Conservation (phyloP, 805 yeast species). For the Saturnispora kantuleensis region DNA sequence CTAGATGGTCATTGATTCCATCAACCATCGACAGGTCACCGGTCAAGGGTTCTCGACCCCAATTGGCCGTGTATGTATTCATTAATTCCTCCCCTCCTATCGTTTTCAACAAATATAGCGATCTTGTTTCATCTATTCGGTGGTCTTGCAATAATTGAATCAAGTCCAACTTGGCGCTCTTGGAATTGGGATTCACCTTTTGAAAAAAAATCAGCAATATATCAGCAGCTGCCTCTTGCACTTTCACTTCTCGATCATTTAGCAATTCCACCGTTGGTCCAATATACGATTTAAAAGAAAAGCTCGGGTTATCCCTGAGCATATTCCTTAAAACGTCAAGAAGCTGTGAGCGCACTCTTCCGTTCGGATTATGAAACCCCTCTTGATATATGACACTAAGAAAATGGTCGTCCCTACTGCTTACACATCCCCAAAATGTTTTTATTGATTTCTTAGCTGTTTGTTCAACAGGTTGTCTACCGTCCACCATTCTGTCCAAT, state of each 20-base stretch:
- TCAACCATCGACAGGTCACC: not conserved
- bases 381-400: constrained; percentile 34
- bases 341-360: constrained; percentile 32
- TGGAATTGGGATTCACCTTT: constrained; percentile 22
- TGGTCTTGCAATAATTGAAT: constrained; percentile 30
- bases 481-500: constrained; percentile 36
- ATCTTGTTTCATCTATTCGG: constrained; percentile 22
- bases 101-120: constrained; percentile 20
- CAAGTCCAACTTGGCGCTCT: constrained; percentile 37
- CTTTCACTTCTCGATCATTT: constrained; percentile 13
- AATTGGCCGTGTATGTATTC: constrained; percentile 14
- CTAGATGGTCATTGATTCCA: not conserved
- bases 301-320: constrained; percentile 27
- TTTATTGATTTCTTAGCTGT: constrained; percentile 43
- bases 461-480: constrained; percentile 27
- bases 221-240: constrained; percentile 15
- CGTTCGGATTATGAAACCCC: constrained; percentile 33
- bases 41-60: constrained; percentile 8
- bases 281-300: constrained; percentile 23
- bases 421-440: constrained; percentile 38
- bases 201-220: constrained; percentile 31
- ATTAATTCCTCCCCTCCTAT: constrained; percentile 17
- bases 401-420: constrained; percentile 24
- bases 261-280: constrained; percentile 19
- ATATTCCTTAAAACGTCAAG: constrained; percentile 36